These are phyloP conservation scores for Pichia sp. DNA, from an alignment of 1,139 yeast species.

Conservation along the genomic window DNA sequence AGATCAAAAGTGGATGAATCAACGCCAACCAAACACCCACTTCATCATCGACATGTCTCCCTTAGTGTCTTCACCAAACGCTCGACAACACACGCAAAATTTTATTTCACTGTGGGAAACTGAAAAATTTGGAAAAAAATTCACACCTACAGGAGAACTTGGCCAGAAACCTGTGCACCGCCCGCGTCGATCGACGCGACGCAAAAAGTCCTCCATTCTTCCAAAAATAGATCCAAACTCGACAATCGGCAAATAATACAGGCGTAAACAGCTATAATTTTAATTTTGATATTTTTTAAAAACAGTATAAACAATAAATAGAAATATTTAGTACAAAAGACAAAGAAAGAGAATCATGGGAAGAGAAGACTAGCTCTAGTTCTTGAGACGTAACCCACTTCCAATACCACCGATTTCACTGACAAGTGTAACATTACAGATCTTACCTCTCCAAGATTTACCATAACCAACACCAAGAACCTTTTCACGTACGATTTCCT, in stretches of 20 bases:
- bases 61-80: background rate
- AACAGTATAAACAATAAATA: constrained; percentile 4
- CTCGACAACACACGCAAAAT: background rate
- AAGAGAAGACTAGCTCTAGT: constrained; percentile 2
- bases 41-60: background rate
- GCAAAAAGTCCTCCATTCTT: no score
- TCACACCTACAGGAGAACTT: background rate
- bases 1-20: background rate
- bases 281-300: background rate
- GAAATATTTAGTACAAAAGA: background rate
- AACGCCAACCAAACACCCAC: background rate
- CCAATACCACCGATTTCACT: constrained; percentile 92
- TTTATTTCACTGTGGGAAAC: background rate
- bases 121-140: constrained; percentile 5
- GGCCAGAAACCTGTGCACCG: background rate
- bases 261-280: no score
- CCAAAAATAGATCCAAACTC: no score
- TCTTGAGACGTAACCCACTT: constrained; percentile 68
- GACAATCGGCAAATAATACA: no score
- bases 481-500: constrained; percentile 73
- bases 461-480: constrained; percentile 90
- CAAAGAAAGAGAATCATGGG: background rate
- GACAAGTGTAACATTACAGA: constrained; percentile 74
- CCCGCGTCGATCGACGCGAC: constrained; percentile 3
- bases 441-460: constrained; percentile 68